Evolutionary conservation across 495 filamentous ascomycete species (phyloP), one percentile per base, ranked within the genome.

Genomic region (Podospora comata): DNA sequence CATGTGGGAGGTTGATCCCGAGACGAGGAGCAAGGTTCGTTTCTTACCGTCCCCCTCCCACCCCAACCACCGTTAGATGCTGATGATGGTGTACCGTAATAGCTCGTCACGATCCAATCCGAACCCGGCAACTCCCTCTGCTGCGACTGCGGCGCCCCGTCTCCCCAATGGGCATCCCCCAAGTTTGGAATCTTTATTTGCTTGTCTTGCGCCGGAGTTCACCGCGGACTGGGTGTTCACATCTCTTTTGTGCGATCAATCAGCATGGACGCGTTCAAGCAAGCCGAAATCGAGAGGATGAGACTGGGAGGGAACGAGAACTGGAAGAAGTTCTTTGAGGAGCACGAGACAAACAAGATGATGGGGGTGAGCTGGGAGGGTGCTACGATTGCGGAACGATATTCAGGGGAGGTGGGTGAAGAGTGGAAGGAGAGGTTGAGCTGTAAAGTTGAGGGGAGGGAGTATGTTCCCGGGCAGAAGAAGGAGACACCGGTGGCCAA

Each of bases 1-100:
- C 75, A 94, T 96, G 91, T 98, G 94, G 94, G 94, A 98, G 79
- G 93, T 98, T 70, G 94, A 98, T 80, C 94, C 94, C 20, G 94
- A 97, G 82, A 97, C 93, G 44, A 88, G 91, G 80, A 89, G 88
- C 72, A 97, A 97, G 88, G 93, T 96, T 82, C 9, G 74, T 65
- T 48, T 19, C 34, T 44, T n/a, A 11, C 16, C 16, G 18, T 48
- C 11, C 26, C 4, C 27, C 18, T 61, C 7, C 19, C 20, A 32
- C 27, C 19, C 7, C 19, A 0, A 32, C 59, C 19, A 26, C 19
- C 6, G 1, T 32, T 61, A 27, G 23, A 27, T 61, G 18, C 7
- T 15, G 55, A 58, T 19, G 55, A 9, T 5, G 55, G n/a, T 58
- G 55, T 9, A 11, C 23, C 23, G 55, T 34, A 57, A 61, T 78